Evolutionary conservation across 345 rosid species (phyloP), one percentile per base, ranked within the genome.

Genomic region (Populus pruinosa): DNA sequence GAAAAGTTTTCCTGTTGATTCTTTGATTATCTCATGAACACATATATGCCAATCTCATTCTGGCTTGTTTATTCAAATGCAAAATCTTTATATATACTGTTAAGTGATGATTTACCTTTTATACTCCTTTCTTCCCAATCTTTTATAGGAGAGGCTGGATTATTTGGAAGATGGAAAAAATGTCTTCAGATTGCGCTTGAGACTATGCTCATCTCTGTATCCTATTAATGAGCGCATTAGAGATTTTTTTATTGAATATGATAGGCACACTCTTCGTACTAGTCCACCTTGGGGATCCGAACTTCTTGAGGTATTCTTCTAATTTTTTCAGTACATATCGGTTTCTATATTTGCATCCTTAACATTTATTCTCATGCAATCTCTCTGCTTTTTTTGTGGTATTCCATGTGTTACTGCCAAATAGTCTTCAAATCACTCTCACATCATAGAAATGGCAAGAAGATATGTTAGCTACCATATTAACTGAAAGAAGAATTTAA

Each of bases 231-330:
- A 93, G 84, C 98, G 99, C 67, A 88, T 96, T 55, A 89, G 98
- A 82, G 99, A 96, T 84, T 96, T 96, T 83, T 96, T 94, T 77
- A 93, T 96, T 79, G 99, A 96, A 80, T 96, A 96, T 86, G 99
- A 96, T 85, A 90, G 97, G 78, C 99, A 93, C 87, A 91, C 96
- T 72, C 94, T 93, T 76, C 93, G 93, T 81, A 89, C 99, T 75
- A 96, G 88, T 74, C 91, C 99, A 59, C 99, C 97, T 68, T 96
- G 99, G 99, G 98, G 98, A 77, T 96, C 99, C 70, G 99, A 96
- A 91, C 98, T 96, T 82, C 87, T 96, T 82, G 98, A 96, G 97
- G 99, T 96, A 90, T 61, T 74, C 50, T 73, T 81, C 35, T 72
- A 21, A 67, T 49, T 2, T 43, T 43, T 43, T 10, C 47, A 10